Evolutionary conservation across 129 eudicot genomes (phyloP).

Genomic region (Tanacetum coccineum): DNA sequence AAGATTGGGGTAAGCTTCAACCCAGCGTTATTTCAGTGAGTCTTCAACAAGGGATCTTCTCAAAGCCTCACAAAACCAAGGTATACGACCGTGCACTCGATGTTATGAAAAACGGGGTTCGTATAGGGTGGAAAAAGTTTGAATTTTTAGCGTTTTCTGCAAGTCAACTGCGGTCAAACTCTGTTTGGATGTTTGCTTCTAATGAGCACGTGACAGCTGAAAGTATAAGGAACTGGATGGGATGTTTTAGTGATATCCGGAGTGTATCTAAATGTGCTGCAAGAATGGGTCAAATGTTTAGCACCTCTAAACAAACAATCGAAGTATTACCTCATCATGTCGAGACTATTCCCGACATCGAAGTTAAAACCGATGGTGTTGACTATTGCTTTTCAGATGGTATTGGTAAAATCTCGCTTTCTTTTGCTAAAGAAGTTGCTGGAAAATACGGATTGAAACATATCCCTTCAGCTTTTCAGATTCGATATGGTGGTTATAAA

Average conservation of each 20-base stretch:
- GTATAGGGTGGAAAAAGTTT: constrained; percentile 66
- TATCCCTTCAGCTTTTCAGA: constrained; percentile 90
- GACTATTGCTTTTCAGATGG: constrained; percentile 92
- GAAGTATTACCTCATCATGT: constrained; percentile 59
- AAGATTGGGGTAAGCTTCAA: constrained; percentile 85
- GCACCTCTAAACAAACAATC: constrained; percentile 74
- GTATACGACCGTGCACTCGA: constrained; percentile 65
- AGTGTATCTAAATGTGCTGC: constrained; percentile 96
- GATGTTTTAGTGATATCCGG: constrained; percentile 75
- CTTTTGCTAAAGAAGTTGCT: constrained; percentile 76
- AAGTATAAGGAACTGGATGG: constrained; percentile 91
- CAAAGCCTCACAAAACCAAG: constrained; percentile 58
- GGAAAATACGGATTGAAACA: constrained; percentile 52
- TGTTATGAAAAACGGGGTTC: constrained; percentile 66
- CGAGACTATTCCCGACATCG: constrained; percentile 76
- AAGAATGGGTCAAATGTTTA: constrained; percentile 92
- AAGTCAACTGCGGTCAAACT: constrained; percentile 89
- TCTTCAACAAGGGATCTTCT: constrained; percentile 58
- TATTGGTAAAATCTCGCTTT: constrained; percentile 83
- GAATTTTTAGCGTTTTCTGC: constrained; percentile 91
- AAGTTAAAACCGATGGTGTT: constrained; percentile 67
- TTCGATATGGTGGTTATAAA: constrained; percentile 91
- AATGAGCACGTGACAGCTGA: constrained; percentile 70
- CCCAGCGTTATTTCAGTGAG: constrained; percentile 47
- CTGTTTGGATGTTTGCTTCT: constrained; percentile 99